Evolutionary conservation across 139 green algal genomes (phyloP).

Genomic region (Picochlorum sp.): DNA sequence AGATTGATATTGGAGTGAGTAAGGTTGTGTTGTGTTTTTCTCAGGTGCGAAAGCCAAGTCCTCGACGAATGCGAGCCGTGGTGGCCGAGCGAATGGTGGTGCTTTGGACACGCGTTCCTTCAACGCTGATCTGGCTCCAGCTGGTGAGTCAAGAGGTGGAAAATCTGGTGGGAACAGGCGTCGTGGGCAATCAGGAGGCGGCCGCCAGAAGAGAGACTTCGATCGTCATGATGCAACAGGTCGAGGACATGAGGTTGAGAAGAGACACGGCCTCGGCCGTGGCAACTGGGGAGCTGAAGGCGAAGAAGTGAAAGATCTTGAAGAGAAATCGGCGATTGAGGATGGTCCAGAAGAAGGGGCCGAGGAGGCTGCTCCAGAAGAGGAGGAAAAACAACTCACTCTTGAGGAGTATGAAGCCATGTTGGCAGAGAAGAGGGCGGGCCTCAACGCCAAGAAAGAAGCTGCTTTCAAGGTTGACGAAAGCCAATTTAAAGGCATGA

Average conservation of each 20-base stretch:
- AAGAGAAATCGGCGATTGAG: slow-evolving; percentile 16
- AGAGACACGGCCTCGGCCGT: slow-evolving; percentile 58
- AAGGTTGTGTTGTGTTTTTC: too few relatives aligned
- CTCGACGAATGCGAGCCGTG: not conserved
- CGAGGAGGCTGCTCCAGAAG: slow-evolving; percentile 6
- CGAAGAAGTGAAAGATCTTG: slow-evolving; percentile 33
- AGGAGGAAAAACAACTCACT: slow-evolving; percentile 42
- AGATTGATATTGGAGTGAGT: too few relatives aligned
- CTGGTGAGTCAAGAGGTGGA: not conserved
- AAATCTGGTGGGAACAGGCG: not conserved
- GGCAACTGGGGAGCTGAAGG: slow-evolving; percentile 72
- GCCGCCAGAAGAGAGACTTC: slow-evolving; percentile 49
- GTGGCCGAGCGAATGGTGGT: not conserved
- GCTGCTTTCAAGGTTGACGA: slow-evolving; percentile 24
- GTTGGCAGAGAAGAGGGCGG: slow-evolving; percentile 61
- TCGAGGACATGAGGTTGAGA: slow-evolving; percentile 65
- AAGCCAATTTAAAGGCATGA: slow-evolving; percentile 36
- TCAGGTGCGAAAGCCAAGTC: too few relatives aligned
- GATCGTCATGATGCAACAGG: slow-evolving; percentile 73
- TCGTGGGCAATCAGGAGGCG: slow-evolving; percentile 14
- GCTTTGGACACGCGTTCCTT: slow-evolving; percentile 2
- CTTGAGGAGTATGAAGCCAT: slow-evolving; percentile 65
- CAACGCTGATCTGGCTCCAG: slow-evolving; percentile 11
- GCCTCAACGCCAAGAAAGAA: slow-evolving; percentile 51
- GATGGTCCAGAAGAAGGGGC: slow-evolving; percentile 14